Evolutionary conservation across 192 early-diverging fungal genomes (phyloP).

Genomic region (Coemansia reversa): DNA sequence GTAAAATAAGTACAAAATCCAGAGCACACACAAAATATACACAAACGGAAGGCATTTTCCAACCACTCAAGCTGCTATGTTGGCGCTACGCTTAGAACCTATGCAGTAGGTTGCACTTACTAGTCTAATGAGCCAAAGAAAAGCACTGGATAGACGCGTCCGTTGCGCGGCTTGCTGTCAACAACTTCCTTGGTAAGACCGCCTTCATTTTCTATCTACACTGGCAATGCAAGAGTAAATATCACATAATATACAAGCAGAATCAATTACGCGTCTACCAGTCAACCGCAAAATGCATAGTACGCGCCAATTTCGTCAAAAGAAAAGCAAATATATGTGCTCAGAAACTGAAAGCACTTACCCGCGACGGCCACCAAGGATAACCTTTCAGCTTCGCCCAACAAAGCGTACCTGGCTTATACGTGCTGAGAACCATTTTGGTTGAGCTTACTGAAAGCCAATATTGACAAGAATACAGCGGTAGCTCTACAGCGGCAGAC

Average conservation of each 20-base stretch:
- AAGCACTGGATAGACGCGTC: slow-evolving; percentile 52
- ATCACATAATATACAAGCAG: slow-evolving; percentile 1
- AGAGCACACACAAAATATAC: neutral
- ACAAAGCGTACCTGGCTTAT: slow-evolving; percentile 52
- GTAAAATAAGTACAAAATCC: neutral
- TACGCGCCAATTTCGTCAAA: neutral
- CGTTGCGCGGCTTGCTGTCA: slow-evolving; percentile 53
- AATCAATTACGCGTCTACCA: neutral
- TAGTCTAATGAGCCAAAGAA: slow-evolving; percentile 59
- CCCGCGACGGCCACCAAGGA: slow-evolving; percentile 58
- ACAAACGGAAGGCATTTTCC: too few relatives aligned
- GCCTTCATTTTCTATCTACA: slow-evolving; percentile 53
- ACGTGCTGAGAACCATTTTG: slow-evolving; percentile 46
- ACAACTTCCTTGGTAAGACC: slow-evolving; percentile 41
- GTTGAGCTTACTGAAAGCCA: neutral
- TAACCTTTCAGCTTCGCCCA: slow-evolving; percentile 59
- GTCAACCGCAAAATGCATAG: neutral
- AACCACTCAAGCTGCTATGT: too few relatives aligned
- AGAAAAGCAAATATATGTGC: neutral
- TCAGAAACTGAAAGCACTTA: slow-evolving; percentile 14
- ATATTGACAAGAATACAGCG: too few relatives aligned
- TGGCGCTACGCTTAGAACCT: too few relatives aligned
- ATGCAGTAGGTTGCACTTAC: slow-evolving; percentile 29
- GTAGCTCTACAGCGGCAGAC: too few relatives aligned
- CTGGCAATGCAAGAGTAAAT: neutral